Conservation (phyloP, 148 eudicot genomes). For the Hydrangea macrophylla region DNA sequence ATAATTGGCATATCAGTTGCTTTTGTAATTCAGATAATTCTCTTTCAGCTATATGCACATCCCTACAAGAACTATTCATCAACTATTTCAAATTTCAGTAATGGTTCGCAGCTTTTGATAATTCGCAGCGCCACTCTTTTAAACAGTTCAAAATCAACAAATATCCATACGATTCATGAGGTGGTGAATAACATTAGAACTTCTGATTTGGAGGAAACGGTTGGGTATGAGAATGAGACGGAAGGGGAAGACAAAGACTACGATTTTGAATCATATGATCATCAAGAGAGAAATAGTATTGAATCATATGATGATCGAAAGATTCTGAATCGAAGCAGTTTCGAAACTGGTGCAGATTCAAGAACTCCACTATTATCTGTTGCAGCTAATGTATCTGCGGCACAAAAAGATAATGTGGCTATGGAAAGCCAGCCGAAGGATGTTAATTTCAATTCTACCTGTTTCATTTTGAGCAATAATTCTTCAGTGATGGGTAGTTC, state of each 20-base stretch:
- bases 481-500: slow-evolving; percentile 21
- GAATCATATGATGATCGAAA: too few species aligned
- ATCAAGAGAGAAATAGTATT: too few species aligned
- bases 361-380: slow-evolving; percentile 13
- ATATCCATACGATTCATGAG: slow-evolving; percentile 2
- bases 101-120: slow-evolving; percentile 2
- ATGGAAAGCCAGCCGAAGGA: slow-evolving; percentile 6
- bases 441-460: neutral
- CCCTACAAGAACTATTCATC: slow-evolving; percentile 20
- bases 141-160: slow-evolving; percentile 3
- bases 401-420: neutral
- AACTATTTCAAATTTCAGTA: slow-evolving; percentile 9
- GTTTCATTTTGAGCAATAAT: slow-evolving; percentile 19
- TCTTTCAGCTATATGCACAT: slow-evolving; percentile 33
- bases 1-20: slow-evolving; percentile 28
- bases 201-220: slow-evolving; percentile 16
- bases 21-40: slow-evolving; percentile 25
- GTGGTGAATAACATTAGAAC: neutral
- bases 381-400: slow-evolving; percentile 8
- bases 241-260: slow-evolving; percentile 9
- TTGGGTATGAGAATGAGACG: slow-evolving; percentile 17
- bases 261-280: neutral
- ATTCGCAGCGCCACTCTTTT: slow-evolving; percentile 4
- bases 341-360: slow-evolving; percentile 14
- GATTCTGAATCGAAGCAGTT: neutral